Percentiles rank a stretch among this genome's conserved stretches.
Evolutionary conservation across 1,139 yeast genomes (phyloP).

Genomic region (Zygosaccharomyces pseudobailii): DNA sequence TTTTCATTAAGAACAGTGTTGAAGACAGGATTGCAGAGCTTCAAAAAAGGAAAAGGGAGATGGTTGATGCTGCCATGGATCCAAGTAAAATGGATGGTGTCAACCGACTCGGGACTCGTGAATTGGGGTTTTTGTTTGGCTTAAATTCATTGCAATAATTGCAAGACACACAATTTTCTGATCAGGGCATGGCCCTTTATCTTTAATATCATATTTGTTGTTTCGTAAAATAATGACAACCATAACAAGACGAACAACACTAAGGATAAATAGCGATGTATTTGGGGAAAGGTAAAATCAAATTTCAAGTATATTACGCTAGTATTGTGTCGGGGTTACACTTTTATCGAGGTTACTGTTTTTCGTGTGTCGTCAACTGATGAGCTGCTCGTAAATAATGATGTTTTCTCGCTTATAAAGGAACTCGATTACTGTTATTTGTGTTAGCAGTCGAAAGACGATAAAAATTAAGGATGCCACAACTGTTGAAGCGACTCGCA

Average conservation of each 20-base stretch:
- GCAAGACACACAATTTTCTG: background rate
- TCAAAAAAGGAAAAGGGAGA: constrained; percentile 66
- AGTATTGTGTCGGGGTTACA: no score
- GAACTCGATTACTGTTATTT: background rate
- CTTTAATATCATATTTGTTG: no score
- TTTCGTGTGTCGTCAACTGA: background rate
- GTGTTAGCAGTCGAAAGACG: background rate
- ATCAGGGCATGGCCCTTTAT: no score
- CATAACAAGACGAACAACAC: no score
- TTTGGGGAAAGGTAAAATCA: background rate
- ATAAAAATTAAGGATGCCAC: constrained; percentile 22
- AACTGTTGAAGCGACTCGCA: constrained; percentile 28
- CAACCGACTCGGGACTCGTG: constrained; percentile 61
- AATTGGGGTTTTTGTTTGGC: constrained; percentile 77
- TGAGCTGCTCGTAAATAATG: background rate
- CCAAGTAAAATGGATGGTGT: constrained; percentile 65
- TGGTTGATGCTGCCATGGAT: constrained; percentile 79
- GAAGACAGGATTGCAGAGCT: constrained; percentile 81
- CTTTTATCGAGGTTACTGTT: no score
- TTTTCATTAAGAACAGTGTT: constrained; percentile 62
- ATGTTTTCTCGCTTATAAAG: background rate
- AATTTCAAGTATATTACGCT: background rate
- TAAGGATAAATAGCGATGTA: background rate
- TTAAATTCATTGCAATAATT: constrained; percentile 38
- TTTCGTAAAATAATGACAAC: no score